phyloP scores from a whole-genome alignment of 306 rosid genomes.

The Sphenostylis stenocarpa region DNA sequence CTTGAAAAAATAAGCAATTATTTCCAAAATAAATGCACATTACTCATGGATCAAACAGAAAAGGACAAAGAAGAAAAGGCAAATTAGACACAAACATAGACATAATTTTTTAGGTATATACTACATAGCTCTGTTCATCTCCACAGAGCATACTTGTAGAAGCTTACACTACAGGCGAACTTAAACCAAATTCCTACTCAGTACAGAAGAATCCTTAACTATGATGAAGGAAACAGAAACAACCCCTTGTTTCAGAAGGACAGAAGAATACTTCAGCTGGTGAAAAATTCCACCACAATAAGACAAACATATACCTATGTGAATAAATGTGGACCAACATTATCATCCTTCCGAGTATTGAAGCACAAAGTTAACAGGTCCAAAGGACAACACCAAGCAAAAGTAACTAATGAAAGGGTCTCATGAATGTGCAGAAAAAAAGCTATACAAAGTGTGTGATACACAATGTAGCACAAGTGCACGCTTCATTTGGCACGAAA shows the following conservation, averaged over 20 bases:
- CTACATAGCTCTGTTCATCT: slow-evolving; percentile 6
- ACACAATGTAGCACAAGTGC: slow-evolving; percentile 35
- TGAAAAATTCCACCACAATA: not conserved
- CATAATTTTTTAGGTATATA: not conserved
- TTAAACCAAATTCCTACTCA: not conserved
- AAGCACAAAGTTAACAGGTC: not conserved
- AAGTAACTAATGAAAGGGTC: slow-evolving; percentile 5
- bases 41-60: not conserved
- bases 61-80: not conserved
- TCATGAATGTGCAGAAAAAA: slow-evolving; percentile 14
- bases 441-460: slow-evolving; percentile 16
- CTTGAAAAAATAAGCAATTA: not conserved
- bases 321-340: not conserved
- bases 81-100: slow-evolving; percentile 10
- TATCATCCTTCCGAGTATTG: not conserved
- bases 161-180: not conserved
- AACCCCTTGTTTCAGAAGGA: not conserved
- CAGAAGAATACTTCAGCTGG: not conserved
- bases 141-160: not conserved
- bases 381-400: slow-evolving; percentile 24
- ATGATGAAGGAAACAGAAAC: not conserved
- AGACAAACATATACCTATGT: slow-evolving; percentile 12
- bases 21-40: not conserved
- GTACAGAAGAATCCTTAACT: not conserved
- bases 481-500: slow-evolving; percentile 14